Conservation (phyloP, 345 rosid species). For the Schrenkiella parvula region DNA sequence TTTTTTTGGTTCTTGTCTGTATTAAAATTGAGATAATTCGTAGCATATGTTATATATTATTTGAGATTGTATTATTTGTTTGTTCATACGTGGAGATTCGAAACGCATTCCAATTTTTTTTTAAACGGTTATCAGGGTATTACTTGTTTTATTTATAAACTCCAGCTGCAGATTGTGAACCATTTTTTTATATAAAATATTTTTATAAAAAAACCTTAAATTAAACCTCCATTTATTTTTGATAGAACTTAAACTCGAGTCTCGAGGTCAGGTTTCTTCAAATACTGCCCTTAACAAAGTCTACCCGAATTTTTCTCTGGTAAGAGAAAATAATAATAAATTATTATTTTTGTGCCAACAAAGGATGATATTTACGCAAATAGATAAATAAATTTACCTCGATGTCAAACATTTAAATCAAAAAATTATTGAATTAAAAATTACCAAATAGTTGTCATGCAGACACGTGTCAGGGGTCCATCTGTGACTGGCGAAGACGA, state of each 20-base stretch:
- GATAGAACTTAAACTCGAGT: background rate
- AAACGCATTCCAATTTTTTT: background rate
- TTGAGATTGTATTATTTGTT: background rate
- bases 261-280: conserved; percentile 9
- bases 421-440: conserved; percentile 1
- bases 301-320: background rate
- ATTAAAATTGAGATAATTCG: background rate
- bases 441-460: background rate
- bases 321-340: background rate
- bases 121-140: background rate
- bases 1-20: too few relatives aligned
- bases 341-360: background rate
- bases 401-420: conserved; percentile 12
- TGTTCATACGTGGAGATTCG: conserved; percentile 21
- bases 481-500: conserved; percentile 7
- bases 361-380: background rate
- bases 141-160: background rate
- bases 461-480: conserved; percentile 22
- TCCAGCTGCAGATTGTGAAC: conserved; percentile 6
- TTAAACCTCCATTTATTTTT: background rate
- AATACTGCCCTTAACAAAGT: conserved; percentile 6
- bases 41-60: background rate
- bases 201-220: background rate
- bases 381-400: conserved; percentile 1
- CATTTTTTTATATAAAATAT: background rate